Base-by-base conservation (phyloP, 2,329 filamentous ascomycete genomes). In the Ophiostoma piceae region DNA sequence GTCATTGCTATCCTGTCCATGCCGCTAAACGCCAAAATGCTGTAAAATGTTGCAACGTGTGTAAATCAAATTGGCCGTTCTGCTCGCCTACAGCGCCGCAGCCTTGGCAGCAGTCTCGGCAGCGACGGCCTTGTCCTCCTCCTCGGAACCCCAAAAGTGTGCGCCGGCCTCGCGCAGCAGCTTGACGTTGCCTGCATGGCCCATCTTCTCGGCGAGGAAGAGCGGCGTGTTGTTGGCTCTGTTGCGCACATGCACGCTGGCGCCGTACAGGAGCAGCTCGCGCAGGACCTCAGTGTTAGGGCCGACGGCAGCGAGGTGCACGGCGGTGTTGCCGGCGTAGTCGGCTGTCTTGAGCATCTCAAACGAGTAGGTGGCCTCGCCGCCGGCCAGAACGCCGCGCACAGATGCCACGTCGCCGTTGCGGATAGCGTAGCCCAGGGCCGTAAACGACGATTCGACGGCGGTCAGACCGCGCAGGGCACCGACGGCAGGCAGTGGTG, bases 401-500 rank as follows among this genome's bases (percentile, higher is more conserved):
- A 92, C 89, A 26, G 86, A 84, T 64, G 82, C 80, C 67, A 91
- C 78, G 76, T 94, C 87, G 35, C 90, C 90, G 71, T 88, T 87
- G 71, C 88, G 86, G 74, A 96, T 91, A 57, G 91, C 91, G 77
- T 95, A 95, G 19, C 91, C 92, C 11, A 96, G 85, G 1, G 89
- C 88, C 1, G 91, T 89, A 75, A 96, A 88, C 68, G 87, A 89
- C 60, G 89, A 87, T 72, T 88, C 84, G 72, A 78, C 77, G 2
- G 79, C 74, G 0, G 82, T 82, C 43, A 87, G 79, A 67, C 79
- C 81, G 37, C 78, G 70, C 16, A 72, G 71, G 6, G 71, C 67
- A 19, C 70, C 68, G 43, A 67, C 16, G 3, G 43, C 39, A 16
- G 67, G 32, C 43, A 37, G 54, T 26, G n/a, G 43, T 16, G 51